Evolutionary conservation across 2,329 filamentous ascomycete genomes (phyloP).

Genomic region (Tolypocladium capitatum): DNA sequence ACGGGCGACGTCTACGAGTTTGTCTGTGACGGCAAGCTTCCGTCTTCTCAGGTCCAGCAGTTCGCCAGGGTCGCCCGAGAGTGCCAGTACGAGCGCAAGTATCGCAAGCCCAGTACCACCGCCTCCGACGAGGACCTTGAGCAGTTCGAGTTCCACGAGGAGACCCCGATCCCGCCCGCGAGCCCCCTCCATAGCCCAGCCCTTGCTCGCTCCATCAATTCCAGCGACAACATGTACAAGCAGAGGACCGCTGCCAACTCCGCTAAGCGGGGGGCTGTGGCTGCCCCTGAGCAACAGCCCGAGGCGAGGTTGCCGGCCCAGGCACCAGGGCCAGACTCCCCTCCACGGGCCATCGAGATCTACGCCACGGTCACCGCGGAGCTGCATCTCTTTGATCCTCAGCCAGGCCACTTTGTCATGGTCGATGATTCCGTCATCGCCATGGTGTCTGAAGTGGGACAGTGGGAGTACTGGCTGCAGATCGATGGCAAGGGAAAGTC

Average conservation of each 20-base stretch:
- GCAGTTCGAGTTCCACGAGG: conserved; percentile 66
- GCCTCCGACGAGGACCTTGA: conserved; percentile 71
- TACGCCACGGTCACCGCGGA: conserved; percentile 67
- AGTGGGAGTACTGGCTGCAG: conserved; percentile 94
- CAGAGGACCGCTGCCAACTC: conserved; percentile 34
- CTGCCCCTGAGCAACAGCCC: conserved; percentile 18
- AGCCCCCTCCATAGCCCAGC: conserved; percentile 49
- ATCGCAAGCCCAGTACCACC: conserved; percentile 63
- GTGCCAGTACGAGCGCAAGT: conserved; percentile 97
- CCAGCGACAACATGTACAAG: conserved; percentile 41
- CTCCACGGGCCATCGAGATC: conserved; percentile 58
- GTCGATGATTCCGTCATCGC: conserved; percentile 66
- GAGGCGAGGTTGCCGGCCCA: conserved; percentile 17
- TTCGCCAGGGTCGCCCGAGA: conserved; percentile 77
- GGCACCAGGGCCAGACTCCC: conserved; percentile 1
- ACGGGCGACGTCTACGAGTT: conserved; percentile 95
- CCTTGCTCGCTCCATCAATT: conserved; percentile 40
- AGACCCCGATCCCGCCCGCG: conserved; percentile 50
- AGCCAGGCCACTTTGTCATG: conserved; percentile 69
- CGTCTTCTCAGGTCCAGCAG: conserved; percentile 56
- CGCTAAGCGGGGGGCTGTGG: conserved; percentile 27
- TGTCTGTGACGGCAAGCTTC: conserved; percentile 68
- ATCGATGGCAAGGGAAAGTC: conserved; percentile 62
- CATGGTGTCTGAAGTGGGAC: conserved; percentile 71
- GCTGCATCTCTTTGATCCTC: conserved; percentile 86